phyloP scores from a whole-genome alignment of 768 basidiomycete genomes.

The Rhodotorula taiwanensis region DNA sequence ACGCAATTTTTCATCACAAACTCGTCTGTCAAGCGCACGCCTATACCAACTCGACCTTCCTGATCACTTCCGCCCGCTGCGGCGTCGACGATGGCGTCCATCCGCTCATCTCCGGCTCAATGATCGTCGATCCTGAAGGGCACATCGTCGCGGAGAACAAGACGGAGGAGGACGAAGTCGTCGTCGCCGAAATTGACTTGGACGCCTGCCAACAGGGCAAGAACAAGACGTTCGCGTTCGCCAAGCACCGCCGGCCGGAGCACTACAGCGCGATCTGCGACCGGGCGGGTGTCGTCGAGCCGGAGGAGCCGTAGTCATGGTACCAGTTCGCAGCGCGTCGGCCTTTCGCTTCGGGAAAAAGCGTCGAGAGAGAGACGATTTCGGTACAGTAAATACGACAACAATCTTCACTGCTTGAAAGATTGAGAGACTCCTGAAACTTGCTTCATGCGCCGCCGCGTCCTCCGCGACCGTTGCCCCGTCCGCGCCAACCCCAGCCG shows the following conservation, averaged over 20 bases:
- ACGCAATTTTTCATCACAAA: slow-evolving; percentile 45
- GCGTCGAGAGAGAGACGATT: too few species aligned
- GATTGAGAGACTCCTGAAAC: not conserved
- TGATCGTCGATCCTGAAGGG: slow-evolving; percentile 44
- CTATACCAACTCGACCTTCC: slow-evolving; percentile 44
- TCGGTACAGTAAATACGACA: too few species aligned
- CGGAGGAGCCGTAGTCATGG: too few species aligned
- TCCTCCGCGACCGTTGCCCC: not conserved
- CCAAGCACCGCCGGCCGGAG: slow-evolving; percentile 42
- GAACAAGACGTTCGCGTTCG: slow-evolving; percentile 43
- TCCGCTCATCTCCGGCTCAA: slow-evolving; percentile 42
- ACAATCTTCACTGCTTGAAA: too few species aligned
- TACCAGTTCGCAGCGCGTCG: too few species aligned
- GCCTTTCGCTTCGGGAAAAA: too few species aligned
- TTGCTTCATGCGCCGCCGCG: not conserved
- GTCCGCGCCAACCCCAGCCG: slow-evolving; percentile 11
- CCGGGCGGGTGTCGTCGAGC: not conserved
- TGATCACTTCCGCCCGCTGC: slow-evolving; percentile 42
- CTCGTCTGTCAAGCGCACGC: slow-evolving; percentile 43
- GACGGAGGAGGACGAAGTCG: slow-evolving; percentile 43
- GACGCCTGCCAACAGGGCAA: slow-evolving; percentile 44
- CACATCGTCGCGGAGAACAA: slow-evolving; percentile 44
- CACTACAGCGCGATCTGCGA: slow-evolving; percentile 30
- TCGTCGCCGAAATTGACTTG: slow-evolving; percentile 42
- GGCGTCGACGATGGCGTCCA: slow-evolving; percentile 43